Evolutionary conservation across 768 basidiomycete genomes (phyloP), one percentile per base, ranked within the genome.

Genomic region (Dendrothele bispora): DNA sequence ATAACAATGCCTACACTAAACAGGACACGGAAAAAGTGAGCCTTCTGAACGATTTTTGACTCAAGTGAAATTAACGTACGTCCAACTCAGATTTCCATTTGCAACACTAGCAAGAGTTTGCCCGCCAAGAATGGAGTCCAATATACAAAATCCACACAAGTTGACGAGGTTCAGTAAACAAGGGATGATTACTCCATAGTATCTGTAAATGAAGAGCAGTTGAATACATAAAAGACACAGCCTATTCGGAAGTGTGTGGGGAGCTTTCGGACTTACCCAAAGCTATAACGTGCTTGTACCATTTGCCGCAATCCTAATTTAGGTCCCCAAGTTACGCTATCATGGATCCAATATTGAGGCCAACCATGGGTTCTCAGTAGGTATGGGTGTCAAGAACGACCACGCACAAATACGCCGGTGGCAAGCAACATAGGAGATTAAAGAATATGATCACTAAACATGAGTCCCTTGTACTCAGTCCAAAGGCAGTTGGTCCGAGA

Each of bases 291-390:
- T 3, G 90, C 83, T 36, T 81, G 78, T 20, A 91, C 81, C 88
- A 94, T 91, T 56, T 92, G 90, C 14, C 93, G 77, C 72, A 94
- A 80, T 10, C 93, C 93, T 0, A 89, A 70, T 62, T 83, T 85
- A 0, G 92, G 88, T 15, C 93, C 91, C 80, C 88, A 91, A 18
- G 85, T 89, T 12, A 71, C 57, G 24, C 74, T 75, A 43, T 3
- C 18, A 25, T 8, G 40, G 10, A 11, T 39, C 30, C 30, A n/a
- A 32, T 10, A 32, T n/a, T n/a, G n/a, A 32, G 10, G 10, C 30
- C 10, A 32, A n/a, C n/a, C n/a, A 32, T 15, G 7, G 8, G 24
- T 15, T 29, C 39, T 22, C 5, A 39, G 20, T 39, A 14, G 22
- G 41, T 21, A 10, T n/a, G 10, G 12, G 10, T 6, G 24, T 12